Evolutionary conservation across 305 asterid species (phyloP), one percentile per base, ranked within the genome.

Genomic region (Fraxinus baroniana): DNA sequence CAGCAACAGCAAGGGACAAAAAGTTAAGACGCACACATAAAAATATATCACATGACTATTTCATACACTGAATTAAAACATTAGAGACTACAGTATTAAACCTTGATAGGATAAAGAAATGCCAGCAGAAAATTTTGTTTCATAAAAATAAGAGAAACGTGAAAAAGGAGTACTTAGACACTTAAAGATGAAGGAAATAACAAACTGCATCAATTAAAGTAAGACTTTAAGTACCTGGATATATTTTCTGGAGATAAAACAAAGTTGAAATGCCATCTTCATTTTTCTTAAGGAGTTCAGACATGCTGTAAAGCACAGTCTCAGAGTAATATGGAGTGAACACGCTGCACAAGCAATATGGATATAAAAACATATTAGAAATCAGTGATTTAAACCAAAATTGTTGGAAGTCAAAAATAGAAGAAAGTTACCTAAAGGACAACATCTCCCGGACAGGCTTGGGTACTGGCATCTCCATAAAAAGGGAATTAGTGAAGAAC

Each of bases 281-380:
- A 90, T 95, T 95, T 90, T 90, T 92, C 92, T 93, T 87, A 37
- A 86, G 95, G 84, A 95, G 97, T 79, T 95, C 99, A 78, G 97
- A 12, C 99, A 95, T 94, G 89, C 98, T 94, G 92, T 95, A 95
- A 78, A 95, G 97, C 89, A 95, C 99, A 83, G 85, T 92, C 97
- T 94, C 99, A 1, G 99, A 94, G 87, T 93, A 94, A 86, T 94
- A 95, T 66, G 98, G 98, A 64, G 99, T 94, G 95, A 95, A 95
- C 73, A 95, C 99, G 85, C 98, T 95, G 94, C 93, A 89, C 18
- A 82, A 70, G 39, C 36, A 85, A 82, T 18, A 41, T 72, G 82
- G 64, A 20, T 32, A 77, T 84, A 46, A 83, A 80, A 22, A 41
- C 66, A 78, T 37, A 80, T 70, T 44, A 57, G 52, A 74, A 79